Conservation (phyloP, 2,329 filamentous ascomycete genomes). For the Xylariaceae sp. region DNA sequence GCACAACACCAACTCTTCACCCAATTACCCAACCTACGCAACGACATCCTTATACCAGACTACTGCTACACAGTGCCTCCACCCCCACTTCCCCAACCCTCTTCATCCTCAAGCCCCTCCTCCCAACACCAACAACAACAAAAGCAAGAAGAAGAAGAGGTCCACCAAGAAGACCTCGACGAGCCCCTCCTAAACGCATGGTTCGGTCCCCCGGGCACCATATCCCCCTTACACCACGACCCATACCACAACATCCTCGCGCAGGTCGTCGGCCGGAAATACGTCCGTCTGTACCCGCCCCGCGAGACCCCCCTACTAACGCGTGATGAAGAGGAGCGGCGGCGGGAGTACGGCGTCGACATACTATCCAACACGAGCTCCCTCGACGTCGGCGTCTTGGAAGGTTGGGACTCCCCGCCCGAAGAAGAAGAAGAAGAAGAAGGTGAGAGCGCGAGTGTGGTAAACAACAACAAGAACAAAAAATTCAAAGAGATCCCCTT, state of each 20-base stretch:
- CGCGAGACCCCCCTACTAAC: constrained; percentile 50
- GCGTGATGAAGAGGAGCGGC: constrained; percentile 55
- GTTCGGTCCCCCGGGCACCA: constrained; percentile 83
- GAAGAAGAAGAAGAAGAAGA: constrained; percentile 15
- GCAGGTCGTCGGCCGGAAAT: constrained; percentile 87
- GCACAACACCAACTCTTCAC: constrained; percentile 85
- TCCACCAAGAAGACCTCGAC: too few species aligned
- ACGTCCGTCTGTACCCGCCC: constrained; percentile 81
- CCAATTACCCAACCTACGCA: constrained; percentile 71
- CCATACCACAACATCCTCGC: constrained; percentile 89
- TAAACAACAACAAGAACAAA: constrained; percentile 34
- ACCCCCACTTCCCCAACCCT: constrained; percentile 38
- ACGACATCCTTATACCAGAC: constrained; percentile 76
- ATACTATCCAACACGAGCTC: constrained; percentile 90
- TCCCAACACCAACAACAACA: not conserved
- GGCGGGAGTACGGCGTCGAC: constrained; percentile 68
- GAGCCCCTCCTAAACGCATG: constrained; percentile 79
- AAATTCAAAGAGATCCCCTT: constrained; percentile 56
- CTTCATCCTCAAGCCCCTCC: constrained; percentile 34
- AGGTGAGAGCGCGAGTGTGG: not conserved
- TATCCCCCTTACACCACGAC: constrained; percentile 90
- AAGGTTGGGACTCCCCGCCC: constrained; percentile 52
- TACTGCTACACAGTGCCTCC: constrained; percentile 73
- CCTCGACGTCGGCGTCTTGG: constrained; percentile 67
- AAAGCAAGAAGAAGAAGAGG: constrained; percentile 17